These are phyloP conservation scores for Petunia secreta DNA, from an alignment of 257 asterid species.

Conservation along the genomic window DNA sequence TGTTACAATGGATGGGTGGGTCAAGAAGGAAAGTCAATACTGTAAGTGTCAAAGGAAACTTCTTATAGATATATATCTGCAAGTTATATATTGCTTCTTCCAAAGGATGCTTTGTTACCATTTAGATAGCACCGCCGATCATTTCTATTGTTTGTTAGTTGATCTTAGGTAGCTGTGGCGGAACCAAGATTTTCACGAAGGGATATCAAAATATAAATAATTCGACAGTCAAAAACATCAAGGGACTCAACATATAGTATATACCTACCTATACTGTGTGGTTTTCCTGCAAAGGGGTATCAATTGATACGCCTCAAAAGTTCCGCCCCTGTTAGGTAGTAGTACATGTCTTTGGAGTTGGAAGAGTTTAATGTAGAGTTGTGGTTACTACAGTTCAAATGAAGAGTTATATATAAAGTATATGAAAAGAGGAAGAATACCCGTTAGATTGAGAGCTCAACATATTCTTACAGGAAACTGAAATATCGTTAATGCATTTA, in stretches of 20 bases:
- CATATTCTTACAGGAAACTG: background rate
- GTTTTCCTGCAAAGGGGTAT: too few relatives aligned
- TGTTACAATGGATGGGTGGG: slow-evolving; percentile 99
- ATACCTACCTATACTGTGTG: too few relatives aligned
- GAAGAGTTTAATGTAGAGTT: background rate
- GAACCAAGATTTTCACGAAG: background rate
- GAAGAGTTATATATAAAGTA: slow-evolving; percentile 5
- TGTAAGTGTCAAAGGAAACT: slow-evolving; percentile 49
- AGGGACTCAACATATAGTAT: too few relatives aligned
- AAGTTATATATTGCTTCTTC: slow-evolving; percentile 13
- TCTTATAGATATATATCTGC: slow-evolving; percentile 17
- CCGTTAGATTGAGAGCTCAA: background rate
- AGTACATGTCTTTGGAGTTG: background rate
- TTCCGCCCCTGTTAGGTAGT: background rate
- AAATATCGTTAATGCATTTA: slow-evolving; percentile 6
- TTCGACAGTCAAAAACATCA: too few relatives aligned
- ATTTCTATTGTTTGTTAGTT: slow-evolving; percentile 6
- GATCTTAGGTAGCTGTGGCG: background rate
- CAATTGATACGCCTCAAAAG: too few relatives aligned
- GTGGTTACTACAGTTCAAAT: slow-evolving; percentile 5
- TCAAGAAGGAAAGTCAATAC: slow-evolving; percentile 77
- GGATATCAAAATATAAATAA: background rate
- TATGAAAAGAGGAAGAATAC: slow-evolving; percentile 12
- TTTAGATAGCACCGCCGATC: background rate
- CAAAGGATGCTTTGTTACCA: background rate